Conservation (phyloP, 2,329 filamentous ascomycete genomes). For the Xylaria sp. region DNA sequence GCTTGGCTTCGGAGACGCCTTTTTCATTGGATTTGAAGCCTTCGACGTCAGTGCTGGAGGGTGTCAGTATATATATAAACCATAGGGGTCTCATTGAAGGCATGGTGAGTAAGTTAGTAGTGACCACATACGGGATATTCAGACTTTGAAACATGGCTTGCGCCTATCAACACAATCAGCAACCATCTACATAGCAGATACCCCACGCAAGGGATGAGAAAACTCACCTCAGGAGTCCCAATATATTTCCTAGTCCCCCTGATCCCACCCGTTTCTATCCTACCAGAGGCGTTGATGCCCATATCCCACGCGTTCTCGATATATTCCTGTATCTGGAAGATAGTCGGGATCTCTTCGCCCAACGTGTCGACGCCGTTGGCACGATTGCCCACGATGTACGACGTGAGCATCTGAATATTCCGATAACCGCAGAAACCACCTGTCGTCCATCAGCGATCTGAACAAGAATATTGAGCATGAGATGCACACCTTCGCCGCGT, state of each 20-base stretch:
- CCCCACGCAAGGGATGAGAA: neutral
- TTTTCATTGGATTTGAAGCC: conserved; percentile 49
- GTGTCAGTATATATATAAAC: neutral
- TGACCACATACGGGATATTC: conserved; percentile 52
- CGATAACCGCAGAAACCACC: conserved; percentile 93
- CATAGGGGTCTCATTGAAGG: neutral
- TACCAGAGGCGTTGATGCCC: conserved; percentile 70
- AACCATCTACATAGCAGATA: neutral
- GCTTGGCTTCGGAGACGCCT: conserved; percentile 45
- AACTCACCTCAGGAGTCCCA: conserved; percentile 74
- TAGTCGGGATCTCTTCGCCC: conserved; percentile 58
- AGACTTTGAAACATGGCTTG: conserved; percentile 71
- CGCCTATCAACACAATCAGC: conserved; percentile 46
- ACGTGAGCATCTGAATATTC: conserved; percentile 87
- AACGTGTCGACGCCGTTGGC: conserved; percentile 57
- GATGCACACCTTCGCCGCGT: conserved; percentile 55
- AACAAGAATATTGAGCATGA: neutral
- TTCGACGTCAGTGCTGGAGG: conserved; percentile 55
- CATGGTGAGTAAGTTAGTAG: neutral
- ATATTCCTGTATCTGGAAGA: conserved; percentile 76
- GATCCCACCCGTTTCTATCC: conserved; percentile 80
- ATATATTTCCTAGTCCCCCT: conserved; percentile 91
- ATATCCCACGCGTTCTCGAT: conserved; percentile 87
- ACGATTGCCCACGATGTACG: conserved; percentile 62
- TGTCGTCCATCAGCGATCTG: conserved; percentile 24